Conservation (phyloP, 768 basidiomycete species). For the Kwoniella heveanensis region DNA sequence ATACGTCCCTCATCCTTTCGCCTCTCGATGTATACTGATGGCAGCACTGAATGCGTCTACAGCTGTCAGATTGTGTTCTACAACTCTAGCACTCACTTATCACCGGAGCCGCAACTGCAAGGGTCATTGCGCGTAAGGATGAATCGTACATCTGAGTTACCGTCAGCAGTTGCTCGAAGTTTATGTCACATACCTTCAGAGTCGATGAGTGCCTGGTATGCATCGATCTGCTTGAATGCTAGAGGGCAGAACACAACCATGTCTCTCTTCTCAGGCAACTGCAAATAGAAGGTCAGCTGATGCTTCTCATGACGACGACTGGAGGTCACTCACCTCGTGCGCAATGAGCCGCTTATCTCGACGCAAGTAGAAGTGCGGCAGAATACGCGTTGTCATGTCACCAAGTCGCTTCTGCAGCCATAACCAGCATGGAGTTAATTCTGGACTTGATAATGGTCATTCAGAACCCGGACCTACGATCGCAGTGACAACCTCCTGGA, state of each 20-base stretch:
- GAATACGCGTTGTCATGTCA: slow-evolving; percentile 65
- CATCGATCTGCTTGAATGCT: slow-evolving; percentile 67
- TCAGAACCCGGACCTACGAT: too few species aligned
- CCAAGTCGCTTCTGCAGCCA: slow-evolving; percentile 38
- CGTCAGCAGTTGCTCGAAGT: background rate
- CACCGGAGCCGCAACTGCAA: slow-evolving; percentile 70
- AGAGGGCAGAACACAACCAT: slow-evolving; percentile 92
- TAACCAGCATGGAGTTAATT: too few species aligned
- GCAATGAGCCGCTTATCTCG: slow-evolving; percentile 58
- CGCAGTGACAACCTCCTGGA: slow-evolving; percentile 38
- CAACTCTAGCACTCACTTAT: slow-evolving; percentile 60
- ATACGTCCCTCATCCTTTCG: slow-evolving; percentile 38
- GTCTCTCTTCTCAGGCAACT: slow-evolving; percentile 87
- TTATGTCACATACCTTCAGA: slow-evolving; percentile 56
- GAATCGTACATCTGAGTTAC: slow-evolving; percentile 64
- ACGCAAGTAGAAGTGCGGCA: slow-evolving; percentile 82
- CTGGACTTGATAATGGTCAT: too few species aligned
- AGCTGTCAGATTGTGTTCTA: background rate
- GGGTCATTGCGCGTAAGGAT: slow-evolving; percentile 70
- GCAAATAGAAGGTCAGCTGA: slow-evolving; percentile 15
- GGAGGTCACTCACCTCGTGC: slow-evolving; percentile 35
- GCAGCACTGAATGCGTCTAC: slow-evolving; percentile 66
- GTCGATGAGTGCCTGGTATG: slow-evolving; percentile 72
- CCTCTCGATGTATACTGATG: slow-evolving; percentile 60
- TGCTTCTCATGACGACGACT: background rate